Base-by-base conservation (phyloP, 139 green algal genomes). In the Chlorella ohadii region DNA sequence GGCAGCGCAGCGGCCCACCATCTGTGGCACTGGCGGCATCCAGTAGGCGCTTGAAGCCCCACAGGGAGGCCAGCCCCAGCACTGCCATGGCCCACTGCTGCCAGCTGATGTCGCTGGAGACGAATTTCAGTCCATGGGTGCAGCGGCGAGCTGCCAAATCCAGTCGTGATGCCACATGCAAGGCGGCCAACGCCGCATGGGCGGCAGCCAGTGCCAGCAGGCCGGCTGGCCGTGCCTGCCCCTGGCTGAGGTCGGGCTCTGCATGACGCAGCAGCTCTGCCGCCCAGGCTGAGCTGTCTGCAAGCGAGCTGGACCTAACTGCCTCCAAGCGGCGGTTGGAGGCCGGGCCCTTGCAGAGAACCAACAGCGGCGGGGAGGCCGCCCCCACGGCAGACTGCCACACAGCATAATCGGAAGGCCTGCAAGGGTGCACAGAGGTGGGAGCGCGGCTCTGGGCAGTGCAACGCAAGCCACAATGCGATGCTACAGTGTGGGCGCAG, bases 251-350 rank as follows among this genome's bases (percentile, higher is more conserved):
- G 17, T 36, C 7, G 34, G 44, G 74, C 56, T 16, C 5, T 12
- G 28, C 3, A 28, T 81, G 74, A 23, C 38, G 76, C 76, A 12
- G 59, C 16, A 82, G 11, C 36, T 55, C 76, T 59, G 76, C 76
- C 61, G 59, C 57, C 36, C 64, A 82, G 34, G 23, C 38, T 16
- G 55, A 72, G 76, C 57, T 72, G 59, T 77, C 56, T 28, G 12
- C 38, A 28, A 59, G 70, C 27, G 56, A 47, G 70, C 36, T 38
- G 36, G 36, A 28, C 15, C 68, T 63, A 11, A 82, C 76, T 31
- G 71, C 57, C 2, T n/a, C 57, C 11, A 63, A 4, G 11, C 27
- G 76, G 34, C 27, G 20, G n/a, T 9, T 7, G 5, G 44, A 12
- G 6, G 55, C 20, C 20, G 16, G 23, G 15, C 59, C 36, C 7